A percentile compares a stretch with the other conserved stretches of the same genome.
These are phyloP conservation scores for Litchi chinensis DNA, from an alignment of 345 rosid genomes.

Conservation along the genomic window DNA sequence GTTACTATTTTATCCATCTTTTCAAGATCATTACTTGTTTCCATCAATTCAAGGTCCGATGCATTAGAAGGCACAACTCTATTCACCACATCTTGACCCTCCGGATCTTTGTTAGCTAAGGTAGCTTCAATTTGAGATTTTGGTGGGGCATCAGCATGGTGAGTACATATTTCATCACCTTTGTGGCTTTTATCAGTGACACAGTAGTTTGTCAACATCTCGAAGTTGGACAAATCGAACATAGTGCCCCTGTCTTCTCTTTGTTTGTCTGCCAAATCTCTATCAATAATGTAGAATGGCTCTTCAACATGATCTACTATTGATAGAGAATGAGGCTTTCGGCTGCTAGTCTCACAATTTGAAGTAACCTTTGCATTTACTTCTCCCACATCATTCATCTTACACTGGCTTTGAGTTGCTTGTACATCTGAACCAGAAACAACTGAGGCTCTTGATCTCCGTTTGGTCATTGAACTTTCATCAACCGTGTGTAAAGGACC, in stretches of 20 bases:
- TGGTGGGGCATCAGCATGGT: slow-evolving; percentile 1
- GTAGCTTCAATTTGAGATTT: slow-evolving; percentile 15
- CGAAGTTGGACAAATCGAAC: slow-evolving; percentile 30
- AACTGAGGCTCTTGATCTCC: slow-evolving; percentile 18
- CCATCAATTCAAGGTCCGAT: not conserved
- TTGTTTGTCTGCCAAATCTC: slow-evolving; percentile 19
- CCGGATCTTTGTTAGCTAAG: not conserved
- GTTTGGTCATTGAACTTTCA: slow-evolving; percentile 15
- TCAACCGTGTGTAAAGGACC: not conserved
- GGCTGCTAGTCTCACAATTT: not conserved
- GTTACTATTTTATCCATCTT: not conserved
- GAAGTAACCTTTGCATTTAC: not conserved
- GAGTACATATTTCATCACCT: not conserved
- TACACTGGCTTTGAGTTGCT: slow-evolving; percentile 11
- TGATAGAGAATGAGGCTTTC: not conserved
- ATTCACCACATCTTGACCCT: not conserved
- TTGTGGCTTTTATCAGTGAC: slow-evolving; percentile 8
- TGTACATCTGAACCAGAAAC: slow-evolving; percentile 7
- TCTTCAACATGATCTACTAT: slow-evolving; percentile 28
- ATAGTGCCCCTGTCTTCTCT: slow-evolving; percentile 9
- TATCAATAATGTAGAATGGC: slow-evolving; percentile 18
- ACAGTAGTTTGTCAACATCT: slow-evolving; percentile 16
- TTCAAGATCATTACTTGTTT: not conserved
- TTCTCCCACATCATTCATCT: slow-evolving; percentile 21
- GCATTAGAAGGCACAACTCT: slow-evolving; percentile 12